phyloP scores from a whole-genome alignment of 148 eudicot genomes.

The Chenopodium quinoa region DNA sequence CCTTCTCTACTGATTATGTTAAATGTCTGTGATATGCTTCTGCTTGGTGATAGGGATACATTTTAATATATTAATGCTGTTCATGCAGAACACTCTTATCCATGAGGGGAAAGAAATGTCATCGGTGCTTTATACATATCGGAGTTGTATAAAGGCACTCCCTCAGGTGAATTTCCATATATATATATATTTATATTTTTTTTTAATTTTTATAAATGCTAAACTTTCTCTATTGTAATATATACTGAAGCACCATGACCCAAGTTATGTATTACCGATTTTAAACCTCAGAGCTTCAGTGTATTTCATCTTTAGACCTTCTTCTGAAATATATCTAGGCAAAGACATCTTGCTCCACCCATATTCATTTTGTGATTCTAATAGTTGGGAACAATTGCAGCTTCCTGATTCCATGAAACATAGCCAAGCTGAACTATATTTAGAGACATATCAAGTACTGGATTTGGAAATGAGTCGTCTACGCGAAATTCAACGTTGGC shows the following conservation, averaged over 20 bases:
- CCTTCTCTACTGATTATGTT: slow-evolving; percentile 9
- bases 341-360: not conserved
- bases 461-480: slow-evolving; percentile 99
- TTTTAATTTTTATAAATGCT: not conserved
- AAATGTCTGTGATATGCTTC: not conserved
- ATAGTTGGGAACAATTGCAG: slow-evolving; percentile 46
- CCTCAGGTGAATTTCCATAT: slow-evolving; percentile 64
- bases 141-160: slow-evolving; percentile 98
- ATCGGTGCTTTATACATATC: slow-evolving; percentile 86
- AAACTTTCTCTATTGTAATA: no score
- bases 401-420: slow-evolving; percentile 99
- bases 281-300: not conserved
- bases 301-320: not conserved
- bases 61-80: slow-evolving; percentile 5
- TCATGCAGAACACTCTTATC: slow-evolving; percentile 68
- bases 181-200: not conserved
- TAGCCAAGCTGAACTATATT: slow-evolving; percentile 91
- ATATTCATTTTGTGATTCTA: slow-evolving; percentile 16
- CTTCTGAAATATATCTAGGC: not conserved
- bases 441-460: slow-evolving; percentile 97
- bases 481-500: slow-evolving; percentile 98
- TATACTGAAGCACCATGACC: not conserved
- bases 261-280: not conserved
- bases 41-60: not conserved
- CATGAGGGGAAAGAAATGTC: slow-evolving; percentile 95